Base-by-base conservation (phyloP, 768 basidiomycete species). In the Hypsizygus marmoreus region DNA sequence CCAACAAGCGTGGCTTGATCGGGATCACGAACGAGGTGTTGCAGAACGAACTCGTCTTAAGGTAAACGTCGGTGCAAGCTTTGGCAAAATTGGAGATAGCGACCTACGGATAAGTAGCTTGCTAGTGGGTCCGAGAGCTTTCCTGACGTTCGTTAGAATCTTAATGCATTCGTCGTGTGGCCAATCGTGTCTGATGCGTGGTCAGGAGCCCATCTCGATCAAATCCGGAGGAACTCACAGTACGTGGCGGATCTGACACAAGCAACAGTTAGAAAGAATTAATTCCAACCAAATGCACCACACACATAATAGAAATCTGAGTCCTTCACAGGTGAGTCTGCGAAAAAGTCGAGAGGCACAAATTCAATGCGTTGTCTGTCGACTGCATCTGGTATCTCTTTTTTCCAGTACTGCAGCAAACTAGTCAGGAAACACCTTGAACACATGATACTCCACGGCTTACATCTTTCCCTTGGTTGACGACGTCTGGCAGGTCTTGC, bases 401-500 rank as follows among this genome's bases (percentile, higher is more conserved):
- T 34, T 13, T 19, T 19, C 32, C 32, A 34, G 7, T 14, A 13
- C 32, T 34, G 13, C n/a, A 34, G 19, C 7, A 6, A 19, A 5
- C n/a, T 7, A 34, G 19, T 4, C n/a, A 34, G n/a, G 4, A 7
- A 19, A 14, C 32, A 6, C 5, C 7, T 34, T 34, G 7, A 5
- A 14, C 32, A 34, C n/a, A n/a, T 7, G 5, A 34, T 14, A 13
- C 5, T 4, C 19, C n/a, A 17, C n/a, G 16, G 13, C 40, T 16
- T 35, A 73, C 73, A 55, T 72, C 22, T 34, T 52, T 38, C 1
- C 69, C 77, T n/a, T 77, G 65, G 9, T 60, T 56, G 17, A 71
- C 68, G 8, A 77, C 75, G 7, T 65, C 68, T 6, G 67, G 63
- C 17, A 68, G 62, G 49, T 81, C 79, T 48, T 81, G 79, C 7